Conservation (phyloP, 257 asterid genomes). For the Solanum piurae region DNA sequence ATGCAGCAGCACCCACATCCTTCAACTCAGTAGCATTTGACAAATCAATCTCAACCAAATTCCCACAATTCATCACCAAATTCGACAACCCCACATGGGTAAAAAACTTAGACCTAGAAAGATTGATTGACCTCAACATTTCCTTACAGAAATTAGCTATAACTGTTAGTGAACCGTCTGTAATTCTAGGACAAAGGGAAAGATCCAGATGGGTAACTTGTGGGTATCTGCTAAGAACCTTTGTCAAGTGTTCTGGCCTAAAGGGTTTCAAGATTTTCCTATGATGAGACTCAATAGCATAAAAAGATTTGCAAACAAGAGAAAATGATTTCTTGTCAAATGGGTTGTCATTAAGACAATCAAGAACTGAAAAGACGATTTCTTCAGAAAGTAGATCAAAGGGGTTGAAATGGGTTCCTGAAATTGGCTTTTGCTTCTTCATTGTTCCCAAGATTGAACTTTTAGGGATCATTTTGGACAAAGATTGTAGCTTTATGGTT, state of each 20-base stretch:
- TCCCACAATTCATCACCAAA: constrained; percentile 47
- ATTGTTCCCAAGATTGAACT: constrained; percentile 19
- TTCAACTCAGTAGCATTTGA: constrained; percentile 63
- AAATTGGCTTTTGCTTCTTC: constrained; percentile 46
- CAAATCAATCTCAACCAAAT: constrained; percentile 75
- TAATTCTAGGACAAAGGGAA: constrained; percentile 56
- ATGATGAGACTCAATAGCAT: constrained; percentile 53
- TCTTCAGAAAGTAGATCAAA: constrained; percentile 73
- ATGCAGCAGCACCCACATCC: constrained; percentile 55
- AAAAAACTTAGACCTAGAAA: constrained; percentile 57
- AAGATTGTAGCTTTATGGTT: neutral
- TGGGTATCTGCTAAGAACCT: constrained; percentile 40
- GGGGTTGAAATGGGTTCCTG: constrained; percentile 24
- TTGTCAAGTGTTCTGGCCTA: constrained; percentile 41
- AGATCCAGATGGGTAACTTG: constrained; percentile 52
- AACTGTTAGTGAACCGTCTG: constrained; percentile 37
- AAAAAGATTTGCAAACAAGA: constrained; percentile 59
- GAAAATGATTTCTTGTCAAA: constrained; percentile 72
- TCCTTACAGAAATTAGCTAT: constrained; percentile 28
- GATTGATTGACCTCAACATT: constrained; percentile 53
- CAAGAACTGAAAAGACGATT: constrained; percentile 52
- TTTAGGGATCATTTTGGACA: neutral
- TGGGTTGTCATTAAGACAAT: constrained; percentile 55
- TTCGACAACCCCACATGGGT: constrained; percentile 52
- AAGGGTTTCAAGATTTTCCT: constrained; percentile 59